A percentile compares a stretch with the other conserved stretches of the same genome.
These are phyloP conservation scores for Nothomitra cinnamomea DNA, from an alignment of 2,329 filamentous ascomycete species.

Conservation along the genomic window DNA sequence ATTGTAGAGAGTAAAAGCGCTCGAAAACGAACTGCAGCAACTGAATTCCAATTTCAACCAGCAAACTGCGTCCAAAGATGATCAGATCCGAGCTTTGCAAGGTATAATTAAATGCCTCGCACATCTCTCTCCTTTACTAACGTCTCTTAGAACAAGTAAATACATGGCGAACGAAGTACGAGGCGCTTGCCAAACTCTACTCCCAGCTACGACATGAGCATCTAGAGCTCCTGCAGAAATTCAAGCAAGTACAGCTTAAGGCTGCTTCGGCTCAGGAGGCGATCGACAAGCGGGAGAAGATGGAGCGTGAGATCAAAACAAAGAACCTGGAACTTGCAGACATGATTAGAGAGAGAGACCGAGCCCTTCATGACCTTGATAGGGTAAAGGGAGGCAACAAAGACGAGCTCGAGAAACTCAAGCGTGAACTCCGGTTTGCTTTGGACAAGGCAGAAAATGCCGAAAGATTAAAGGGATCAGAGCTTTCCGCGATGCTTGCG, in stretches of 20 bases:
- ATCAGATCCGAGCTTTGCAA: conserved; percentile 81
- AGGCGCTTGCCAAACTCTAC: conserved; percentile 90
- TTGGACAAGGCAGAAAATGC: conserved; percentile 82
- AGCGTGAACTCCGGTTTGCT: conserved; percentile 82
- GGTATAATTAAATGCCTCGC: neutral
- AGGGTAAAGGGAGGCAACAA: conserved; percentile 70
- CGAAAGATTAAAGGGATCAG: conserved; percentile 83
- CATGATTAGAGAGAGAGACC: conserved; percentile 94
- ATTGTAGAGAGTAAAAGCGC: conserved; percentile 64
- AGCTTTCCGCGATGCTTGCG: conserved; percentile 82
- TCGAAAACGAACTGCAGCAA: conserved; percentile 74
- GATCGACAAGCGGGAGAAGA: conserved; percentile 82
- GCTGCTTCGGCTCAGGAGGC: conserved; percentile 94
- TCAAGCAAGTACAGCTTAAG: conserved; percentile 91
- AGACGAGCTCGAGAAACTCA: conserved; percentile 87
- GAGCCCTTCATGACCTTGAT: conserved; percentile 85
- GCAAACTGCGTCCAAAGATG: conserved; percentile 78
- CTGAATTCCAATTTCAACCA: conserved; percentile 70
- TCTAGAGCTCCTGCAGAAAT: conserved; percentile 84
- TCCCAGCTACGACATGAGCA: conserved; percentile 92
- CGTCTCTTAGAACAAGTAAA: conserved; percentile 61
- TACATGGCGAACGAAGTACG: conserved; percentile 94
- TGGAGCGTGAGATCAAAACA: conserved; percentile 95
- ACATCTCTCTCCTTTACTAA: neutral
- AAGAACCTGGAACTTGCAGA: conserved; percentile 98